Base-by-base conservation (phyloP, 2,329 filamentous ascomycete genomes). In the Verticillium longisporum region DNA sequence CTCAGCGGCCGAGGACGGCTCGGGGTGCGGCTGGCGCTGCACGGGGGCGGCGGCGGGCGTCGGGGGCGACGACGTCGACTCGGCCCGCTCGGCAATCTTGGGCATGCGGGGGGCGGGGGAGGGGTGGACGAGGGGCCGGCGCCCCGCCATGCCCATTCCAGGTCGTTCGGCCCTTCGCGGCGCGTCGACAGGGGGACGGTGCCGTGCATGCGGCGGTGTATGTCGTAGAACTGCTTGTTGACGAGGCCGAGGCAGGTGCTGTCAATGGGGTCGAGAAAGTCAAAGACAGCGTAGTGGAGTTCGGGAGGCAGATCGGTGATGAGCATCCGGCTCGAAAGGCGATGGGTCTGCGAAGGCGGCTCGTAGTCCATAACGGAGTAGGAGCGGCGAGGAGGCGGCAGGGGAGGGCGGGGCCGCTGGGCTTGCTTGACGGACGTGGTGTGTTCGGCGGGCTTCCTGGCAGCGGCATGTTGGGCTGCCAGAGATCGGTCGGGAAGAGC, bases 211-310 rank as follows among this genome's bases (percentile, higher is more conserved):
- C 78, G 79, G 32, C 78, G 77, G 71, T 86, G 83, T 66, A 88
- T 83, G 37, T 76, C 73, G 71, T 88, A 88, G 65, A 86, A 80
- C 69, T 81, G 78, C 54, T 77, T 77, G 74, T 80, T 84, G 41
- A 84, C 80, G 59, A 88, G 78, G 14, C 83, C 85, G 45, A 88
- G 75, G 68, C 84, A 87, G 45, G 82, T 83, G 68, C 84, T 83
- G 72, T 88, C 85, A 64, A 88, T 86, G 57, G 83, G 83, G 72
- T 88, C 85, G 61, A 88, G 80, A 65, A 83, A 81, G 70, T 86
- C 83, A 67, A 87, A 85, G 64, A 88, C 78, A 63, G 78, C 74
- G 64, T 81, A 85, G 71, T 87, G 84, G 11, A 88, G 74, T 71
- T 88, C 85, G 0, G 79, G 71, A 14, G 85, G 85, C 2, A 88